Base-by-base conservation (phyloP, 2,329 filamentous ascomycete species). In the Fusarium oxysporum region DNA sequence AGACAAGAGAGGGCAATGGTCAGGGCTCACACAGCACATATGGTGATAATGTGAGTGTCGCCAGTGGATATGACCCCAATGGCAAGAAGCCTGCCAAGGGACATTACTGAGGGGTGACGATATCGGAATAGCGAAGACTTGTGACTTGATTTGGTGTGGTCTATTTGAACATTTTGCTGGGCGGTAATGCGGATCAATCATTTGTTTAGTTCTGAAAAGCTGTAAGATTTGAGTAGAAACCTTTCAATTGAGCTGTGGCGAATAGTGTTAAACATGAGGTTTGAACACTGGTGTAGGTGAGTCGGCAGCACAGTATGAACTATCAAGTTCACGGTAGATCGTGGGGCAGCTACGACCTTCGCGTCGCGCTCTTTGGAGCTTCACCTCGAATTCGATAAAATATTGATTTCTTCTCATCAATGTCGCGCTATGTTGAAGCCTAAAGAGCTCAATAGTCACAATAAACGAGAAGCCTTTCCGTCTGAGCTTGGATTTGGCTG, bases 21-120 rank as follows among this genome's bases (percentile, higher is more conserved):
- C 73, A 74, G 50, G 70, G 68, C 48, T 57, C 66, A 12, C 63
- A 77, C 33, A 76, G 76, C 65, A 71, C 77, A 61, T 73, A 81
- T 60, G 76, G 76, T 4, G 80, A 81, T 47, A 65, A 64, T 21
- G 71, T 61, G 19, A 81, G 78, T 58, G 62, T 79, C 16, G 73
- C 76, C 14, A 76, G 78, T 17, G 76, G 72, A 9, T 76, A 78
- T 32, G 76, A 80, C 40, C 44, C 72, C 14, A 80, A 77, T 32
- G 80, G 80, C 10, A 83, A 83, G 75, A 80, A 79, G 68, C 68
- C 80, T 19, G 72, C 71, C 21, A 76, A 73, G 30, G 77, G 71
- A 12, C 56, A 58, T 11, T 76, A 70, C 30, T 69, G 60, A 78
- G 35, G 28, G 45, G 32, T 37, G 19, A 63, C 19, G 35, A 58